Conservation (phyloP, 2,329 filamentous ascomycete genomes). For the Atkinsonella hypoxylon region DNA sequence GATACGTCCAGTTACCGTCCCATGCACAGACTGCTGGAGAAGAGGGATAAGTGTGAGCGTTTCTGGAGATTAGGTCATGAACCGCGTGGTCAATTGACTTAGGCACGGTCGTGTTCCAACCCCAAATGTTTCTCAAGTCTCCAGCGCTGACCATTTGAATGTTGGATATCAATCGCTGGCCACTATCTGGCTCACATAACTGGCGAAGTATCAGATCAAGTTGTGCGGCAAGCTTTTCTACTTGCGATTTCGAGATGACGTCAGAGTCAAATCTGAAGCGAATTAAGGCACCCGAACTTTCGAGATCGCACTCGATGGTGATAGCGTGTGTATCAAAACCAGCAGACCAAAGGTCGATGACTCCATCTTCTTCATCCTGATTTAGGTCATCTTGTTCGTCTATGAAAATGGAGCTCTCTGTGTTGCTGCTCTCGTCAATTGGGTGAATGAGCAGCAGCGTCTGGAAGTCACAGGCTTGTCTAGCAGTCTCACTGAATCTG, state of each 20-base stretch:
- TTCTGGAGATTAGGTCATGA: conserved; percentile 12
- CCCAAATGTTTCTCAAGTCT: conserved; percentile 8
- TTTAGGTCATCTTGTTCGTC: not conserved
- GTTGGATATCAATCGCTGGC: not conserved
- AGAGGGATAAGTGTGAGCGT: conserved; percentile 3
- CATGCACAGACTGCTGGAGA: conserved; percentile 13
- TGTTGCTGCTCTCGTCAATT: not conserved
- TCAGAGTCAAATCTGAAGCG: conserved; percentile 2
- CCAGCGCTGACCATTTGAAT: not conserved
- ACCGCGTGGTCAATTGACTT: conserved; percentile 7
- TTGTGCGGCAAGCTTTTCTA: not conserved
- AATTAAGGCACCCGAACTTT: not conserved
- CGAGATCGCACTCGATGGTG: conserved; percentile 1
- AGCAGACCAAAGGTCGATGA: not conserved
- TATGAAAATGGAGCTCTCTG: not conserved
- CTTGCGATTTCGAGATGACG: not conserved
- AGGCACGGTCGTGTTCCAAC: conserved; percentile 10
- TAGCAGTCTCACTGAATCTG: not conserved
- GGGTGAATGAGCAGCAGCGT: conserved; percentile 11
- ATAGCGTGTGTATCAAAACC: conserved; percentile 4
- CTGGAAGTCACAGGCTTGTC: conserved; percentile 4
- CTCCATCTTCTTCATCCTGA: not conserved
- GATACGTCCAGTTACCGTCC: conserved; percentile 16
- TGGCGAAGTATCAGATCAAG: conserved; percentile 1
- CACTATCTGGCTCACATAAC: not conserved